Percentiles rank a stretch among this genome's conserved stretches.
These are phyloP conservation scores for Pulveroboletus ravenelii DNA, from an alignment of 768 basidiomycete species.

Conservation along the genomic window DNA sequence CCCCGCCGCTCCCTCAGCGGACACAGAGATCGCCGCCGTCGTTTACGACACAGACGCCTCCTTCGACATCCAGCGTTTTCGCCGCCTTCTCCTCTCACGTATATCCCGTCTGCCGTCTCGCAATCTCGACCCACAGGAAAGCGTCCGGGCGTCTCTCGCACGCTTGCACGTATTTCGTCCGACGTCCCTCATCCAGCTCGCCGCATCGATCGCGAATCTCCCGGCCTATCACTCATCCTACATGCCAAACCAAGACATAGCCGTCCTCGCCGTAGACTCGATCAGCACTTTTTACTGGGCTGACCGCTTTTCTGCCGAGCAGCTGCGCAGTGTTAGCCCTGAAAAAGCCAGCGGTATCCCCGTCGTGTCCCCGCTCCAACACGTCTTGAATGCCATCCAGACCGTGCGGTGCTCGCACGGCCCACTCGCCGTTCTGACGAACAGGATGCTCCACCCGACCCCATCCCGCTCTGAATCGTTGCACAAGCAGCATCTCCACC, in stretches of 20 bases:
- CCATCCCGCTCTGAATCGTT: constrained; percentile 22
- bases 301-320: constrained; percentile 64
- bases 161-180: constrained; percentile 69
- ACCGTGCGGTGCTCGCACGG: constrained; percentile 44
- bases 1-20: constrained; percentile 35
- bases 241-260: constrained; percentile 53
- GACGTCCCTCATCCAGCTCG: constrained; percentile 61
- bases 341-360: constrained; percentile 6
- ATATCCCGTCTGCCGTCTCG: constrained; percentile 30
- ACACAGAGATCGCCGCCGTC: constrained; percentile 54
- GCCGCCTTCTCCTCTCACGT: constrained; percentile 46
- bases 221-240: constrained; percentile 46
- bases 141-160: constrained; percentile 40
- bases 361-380: constrained; percentile 35
- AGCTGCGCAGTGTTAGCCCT: constrained; percentile 31
- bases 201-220: constrained; percentile 57
- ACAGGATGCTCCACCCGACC: constrained; percentile 48
- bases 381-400: constrained; percentile 47
- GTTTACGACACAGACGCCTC: constrained; percentile 67
- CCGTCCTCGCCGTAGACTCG: constrained; percentile 70
- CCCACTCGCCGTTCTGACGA: constrained; percentile 53
- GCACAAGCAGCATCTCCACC: constrained; percentile 52
- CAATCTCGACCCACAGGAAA: constrained; percentile 20
- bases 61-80: constrained; percentile 56
- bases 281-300: constrained; percentile 74